Evolutionary conservation across 2,329 filamentous ascomycete species (phyloP), one percentile per base, ranked within the genome.

Genomic region (Seiridium cupressi): DNA sequence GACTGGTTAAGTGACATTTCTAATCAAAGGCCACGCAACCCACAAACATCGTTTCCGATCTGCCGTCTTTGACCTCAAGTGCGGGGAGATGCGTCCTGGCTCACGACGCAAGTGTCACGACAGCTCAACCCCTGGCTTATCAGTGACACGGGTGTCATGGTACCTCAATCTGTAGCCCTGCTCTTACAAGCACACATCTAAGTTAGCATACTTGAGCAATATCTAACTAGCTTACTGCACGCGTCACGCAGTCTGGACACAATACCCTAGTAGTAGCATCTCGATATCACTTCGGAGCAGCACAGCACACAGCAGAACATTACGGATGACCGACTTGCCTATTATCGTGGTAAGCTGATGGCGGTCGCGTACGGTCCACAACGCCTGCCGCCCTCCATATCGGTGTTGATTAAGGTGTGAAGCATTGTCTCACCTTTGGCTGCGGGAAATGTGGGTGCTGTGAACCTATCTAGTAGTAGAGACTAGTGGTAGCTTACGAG

Each of bases 51-150:
- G 5, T 53, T 42, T 42, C 38, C 34, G 49, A 40, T 53, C 32
- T 35, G 49, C 35, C 34, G 49, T 38, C 35, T 38, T 36, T 38
- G 34, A 35, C 46, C 31, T 31, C 32, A 53, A 38, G 31, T 53
- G 49, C 34, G 31, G 49, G 49, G 47, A n/a, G 49, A 53, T 36
- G 49, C 49, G 18, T 53, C n/a, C 32, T 53, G 49, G 32, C 35
- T 49, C 49, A 53, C 49, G 38, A 36, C 38, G n/a, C 49, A 53
- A 35, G 49, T 53, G 47, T 32, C 47, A 49, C 47, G 47, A 49
- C 47, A 49, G 47, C 47, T 49, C 35, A 26, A 32, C 47, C 47
- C 35, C 47, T 11, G n/a, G 47, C 26, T 13, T 32, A 49, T 10
- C 26, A 31, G 26, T 49, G 47, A 32, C 31, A 49, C 47, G 35